Conservation (phyloP, 1,139 yeast species). For the Geotrichum siamense region DNA sequence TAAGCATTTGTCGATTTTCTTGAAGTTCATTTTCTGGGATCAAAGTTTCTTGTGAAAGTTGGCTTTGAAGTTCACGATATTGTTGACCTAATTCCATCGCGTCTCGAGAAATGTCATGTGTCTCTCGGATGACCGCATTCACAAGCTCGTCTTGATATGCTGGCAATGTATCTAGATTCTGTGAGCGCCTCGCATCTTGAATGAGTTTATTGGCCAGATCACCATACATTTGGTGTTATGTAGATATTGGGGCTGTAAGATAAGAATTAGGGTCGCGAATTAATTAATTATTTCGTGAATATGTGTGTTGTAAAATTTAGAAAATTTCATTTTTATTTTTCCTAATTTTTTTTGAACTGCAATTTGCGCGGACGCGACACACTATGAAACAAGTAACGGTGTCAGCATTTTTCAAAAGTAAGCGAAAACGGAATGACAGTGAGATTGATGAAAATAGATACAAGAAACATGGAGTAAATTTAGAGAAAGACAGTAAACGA, state of each 20-base stretch:
- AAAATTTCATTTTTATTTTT: too few species aligned
- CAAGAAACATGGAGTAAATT: neutral
- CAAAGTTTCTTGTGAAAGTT: conserved; percentile 22
- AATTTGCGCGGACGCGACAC: conserved; percentile 56
- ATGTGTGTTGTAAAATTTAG: too few species aligned
- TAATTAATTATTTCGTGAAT: neutral
- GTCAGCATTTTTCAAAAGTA: conserved; percentile 75
- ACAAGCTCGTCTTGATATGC: conserved; percentile 71
- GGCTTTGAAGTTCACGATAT: conserved; percentile 23
- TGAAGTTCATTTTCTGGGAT: conserved; percentile 36
- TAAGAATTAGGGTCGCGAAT: neutral
- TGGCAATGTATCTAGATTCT: conserved; percentile 60
- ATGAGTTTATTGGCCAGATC: conserved; percentile 76
- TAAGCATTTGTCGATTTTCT: conserved; percentile 39
- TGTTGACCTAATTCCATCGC: conserved; percentile 44
- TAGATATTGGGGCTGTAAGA: neutral
- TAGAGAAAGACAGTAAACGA: neutral
- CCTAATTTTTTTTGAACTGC: neutral
- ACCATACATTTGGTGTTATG: conserved; percentile 59
- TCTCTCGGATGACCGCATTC: conserved; percentile 47
- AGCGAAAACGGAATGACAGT: neutral
- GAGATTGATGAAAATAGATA: neutral
- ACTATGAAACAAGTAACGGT: conserved; percentile 65
- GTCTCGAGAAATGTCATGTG: conserved; percentile 38
- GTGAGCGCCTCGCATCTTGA: conserved; percentile 75